phyloP scores from a whole-genome alignment of 2,329 filamentous ascomycete genomes.

The Exophiala spinifera region DNA sequence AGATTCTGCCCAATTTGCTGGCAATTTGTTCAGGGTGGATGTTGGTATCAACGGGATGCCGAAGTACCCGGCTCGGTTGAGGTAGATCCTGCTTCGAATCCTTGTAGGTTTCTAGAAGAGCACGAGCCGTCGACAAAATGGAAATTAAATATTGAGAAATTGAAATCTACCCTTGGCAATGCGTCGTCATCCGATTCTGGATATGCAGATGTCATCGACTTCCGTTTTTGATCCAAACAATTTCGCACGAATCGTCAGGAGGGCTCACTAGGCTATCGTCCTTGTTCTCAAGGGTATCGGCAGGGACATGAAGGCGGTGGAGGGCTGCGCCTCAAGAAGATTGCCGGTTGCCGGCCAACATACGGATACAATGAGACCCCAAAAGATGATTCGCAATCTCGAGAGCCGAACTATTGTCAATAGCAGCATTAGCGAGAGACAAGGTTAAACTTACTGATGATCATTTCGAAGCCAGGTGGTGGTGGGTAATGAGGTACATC shows the following conservation, averaged over 20 bases:
- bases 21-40: conserved; percentile 53
- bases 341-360: neutral
- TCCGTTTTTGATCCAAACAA: neutral
- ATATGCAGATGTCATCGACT: neutral
- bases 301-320: neutral
- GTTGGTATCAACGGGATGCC: conserved; percentile 53
- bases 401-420: neutral
- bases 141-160: conserved; percentile 8
- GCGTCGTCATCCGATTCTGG: neutral
- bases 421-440: conserved; percentile 3
- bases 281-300: neutral
- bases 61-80: conserved; percentile 62
- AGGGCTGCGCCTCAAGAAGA: conserved; percentile 9
- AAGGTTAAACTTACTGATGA: neutral
- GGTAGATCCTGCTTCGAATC: conserved; percentile 2
- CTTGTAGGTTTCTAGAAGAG: conserved; percentile 14
- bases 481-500: neutral
- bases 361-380: neutral
- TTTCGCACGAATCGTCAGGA: neutral
- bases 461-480: neutral
- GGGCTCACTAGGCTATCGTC: neutral
- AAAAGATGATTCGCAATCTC: neutral
- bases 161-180: neutral
- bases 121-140: neutral
- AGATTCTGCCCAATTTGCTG: conserved; percentile 62